Percentiles rank a stretch among this genome's conserved stretches.
Conservation (phyloP, 768 basidiomycete species). For the Roridomyces roridus region DNA sequence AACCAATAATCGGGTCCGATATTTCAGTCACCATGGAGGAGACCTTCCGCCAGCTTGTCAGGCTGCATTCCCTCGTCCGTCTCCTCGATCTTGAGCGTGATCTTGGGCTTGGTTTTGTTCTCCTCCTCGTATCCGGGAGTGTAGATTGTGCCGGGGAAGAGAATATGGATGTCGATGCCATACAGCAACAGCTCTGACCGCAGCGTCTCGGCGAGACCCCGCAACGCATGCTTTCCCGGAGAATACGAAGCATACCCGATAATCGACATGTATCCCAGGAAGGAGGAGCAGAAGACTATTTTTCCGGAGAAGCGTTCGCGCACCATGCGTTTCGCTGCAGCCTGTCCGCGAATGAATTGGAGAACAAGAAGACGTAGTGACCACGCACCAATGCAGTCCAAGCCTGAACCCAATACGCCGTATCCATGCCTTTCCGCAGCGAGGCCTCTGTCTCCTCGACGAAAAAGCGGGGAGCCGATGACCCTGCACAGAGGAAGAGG, state of each 20-base stretch:
- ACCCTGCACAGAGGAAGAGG: slow-evolving; percentile 75
- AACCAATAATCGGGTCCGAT: background rate
- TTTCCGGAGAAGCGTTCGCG: slow-evolving; percentile 54
- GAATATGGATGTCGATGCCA: slow-evolving; percentile 68
- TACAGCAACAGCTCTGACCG: slow-evolving; percentile 72
- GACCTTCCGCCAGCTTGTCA: slow-evolving; percentile 52
- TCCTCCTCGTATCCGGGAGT: slow-evolving; percentile 70
- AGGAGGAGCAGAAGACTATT: slow-evolving; percentile 68
- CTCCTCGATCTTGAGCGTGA: slow-evolving; percentile 75
- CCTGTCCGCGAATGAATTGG: slow-evolving; percentile 39
- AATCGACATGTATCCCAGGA: slow-evolving; percentile 65
- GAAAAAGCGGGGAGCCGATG: slow-evolving; percentile 62
- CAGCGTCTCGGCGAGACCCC: slow-evolving; percentile 77
- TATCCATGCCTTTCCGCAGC: slow-evolving; percentile 59
- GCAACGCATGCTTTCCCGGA: slow-evolving; percentile 74
- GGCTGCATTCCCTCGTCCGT: slow-evolving; percentile 60
- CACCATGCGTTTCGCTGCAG: slow-evolving; percentile 62
- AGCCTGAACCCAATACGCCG: slow-evolving; percentile 61
- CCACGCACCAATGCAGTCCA: slow-evolving; percentile 58
- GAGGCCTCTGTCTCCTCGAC: slow-evolving; percentile 58
- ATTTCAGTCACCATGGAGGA: slow-evolving; percentile 53
- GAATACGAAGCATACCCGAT: slow-evolving; percentile 73
- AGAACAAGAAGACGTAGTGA: background rate
- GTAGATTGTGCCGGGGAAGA: slow-evolving; percentile 72
- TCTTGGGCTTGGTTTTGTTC: slow-evolving; percentile 66